These are phyloP conservation scores for Kurtzmaniella natalensis DNA, from an alignment of 1,139 yeast species.

Conservation along the genomic window DNA sequence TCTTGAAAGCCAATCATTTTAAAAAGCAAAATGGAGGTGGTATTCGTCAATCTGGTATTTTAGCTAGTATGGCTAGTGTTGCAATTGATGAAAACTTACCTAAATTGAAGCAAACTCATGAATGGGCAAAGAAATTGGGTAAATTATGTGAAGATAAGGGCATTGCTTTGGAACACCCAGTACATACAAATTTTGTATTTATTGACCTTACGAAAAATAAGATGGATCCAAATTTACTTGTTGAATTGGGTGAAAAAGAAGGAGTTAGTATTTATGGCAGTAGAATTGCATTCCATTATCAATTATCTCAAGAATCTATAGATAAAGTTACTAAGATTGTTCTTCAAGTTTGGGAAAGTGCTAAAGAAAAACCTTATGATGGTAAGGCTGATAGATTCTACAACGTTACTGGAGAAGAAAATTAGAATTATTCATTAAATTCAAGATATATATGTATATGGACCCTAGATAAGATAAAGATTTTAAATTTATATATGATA, in stretches of 20 bases:
- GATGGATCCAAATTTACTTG: constrained; percentile 26
- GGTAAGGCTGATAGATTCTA: constrained; percentile 8
- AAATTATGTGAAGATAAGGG: constrained; percentile 33
- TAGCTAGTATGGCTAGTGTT: constrained; percentile 37
- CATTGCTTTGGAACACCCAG: constrained; percentile 35
- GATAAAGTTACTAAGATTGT: constrained; percentile 26
- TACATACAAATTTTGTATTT: constrained; percentile 40
- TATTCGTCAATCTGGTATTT: constrained; percentile 41
- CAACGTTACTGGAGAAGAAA: constrained; percentile 7
- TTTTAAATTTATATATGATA: too few species aligned
- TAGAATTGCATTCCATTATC: constrained; percentile 39
- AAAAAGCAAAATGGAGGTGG: constrained; percentile 48
- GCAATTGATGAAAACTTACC: constrained; percentile 38
- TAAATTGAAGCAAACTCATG: constrained; percentile 45
- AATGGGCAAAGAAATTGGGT: constrained; percentile 50
- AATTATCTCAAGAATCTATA: constrained; percentile 29
- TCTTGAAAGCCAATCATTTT: constrained; percentile 43
- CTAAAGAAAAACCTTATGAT: constrained; percentile 24
- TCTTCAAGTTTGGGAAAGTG: constrained; percentile 25
- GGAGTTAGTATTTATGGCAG: constrained; percentile 26
- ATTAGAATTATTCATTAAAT: too few species aligned
- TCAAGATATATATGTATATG: too few species aligned
- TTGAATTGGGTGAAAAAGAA: constrained; percentile 21
- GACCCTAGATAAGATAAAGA: too few species aligned
- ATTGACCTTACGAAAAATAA: constrained; percentile 31